phyloP scores from a whole-genome alignment of 441 rosid genomes.

The Rhodomyrtus psidioides region DNA sequence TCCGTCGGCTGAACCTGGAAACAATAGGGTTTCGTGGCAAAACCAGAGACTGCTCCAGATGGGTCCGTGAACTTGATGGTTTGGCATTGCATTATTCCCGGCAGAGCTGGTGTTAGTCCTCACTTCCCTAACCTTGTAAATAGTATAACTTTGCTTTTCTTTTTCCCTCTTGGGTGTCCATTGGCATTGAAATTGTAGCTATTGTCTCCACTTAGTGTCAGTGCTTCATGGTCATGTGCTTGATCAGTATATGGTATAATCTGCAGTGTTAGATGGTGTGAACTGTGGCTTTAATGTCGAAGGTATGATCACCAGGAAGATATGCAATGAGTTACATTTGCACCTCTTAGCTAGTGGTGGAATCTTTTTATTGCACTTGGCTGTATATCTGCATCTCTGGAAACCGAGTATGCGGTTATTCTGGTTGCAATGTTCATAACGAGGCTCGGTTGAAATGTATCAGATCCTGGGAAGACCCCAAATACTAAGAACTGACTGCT shows the following conservation, averaged over 20 bases:
- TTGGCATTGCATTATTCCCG: conserved; percentile 98
- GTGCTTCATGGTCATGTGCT: background rate
- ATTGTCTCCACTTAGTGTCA: background rate
- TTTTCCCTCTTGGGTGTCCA: background rate
- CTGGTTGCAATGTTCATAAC: background rate
- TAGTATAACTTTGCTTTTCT: background rate
- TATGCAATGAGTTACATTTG: background rate
- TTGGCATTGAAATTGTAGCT: background rate
- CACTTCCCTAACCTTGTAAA: background rate
- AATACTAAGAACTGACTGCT: background rate
- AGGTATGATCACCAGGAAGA: background rate
- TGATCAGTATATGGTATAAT: background rate
- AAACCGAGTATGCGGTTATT: background rate
- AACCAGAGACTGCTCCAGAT: conserved; percentile 71
- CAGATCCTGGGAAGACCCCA: background rate
- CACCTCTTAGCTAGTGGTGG: background rate
- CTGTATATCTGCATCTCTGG: background rate
- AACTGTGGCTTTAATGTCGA: background rate
- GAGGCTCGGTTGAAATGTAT: background rate
- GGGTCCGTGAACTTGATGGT: conserved; percentile 88
- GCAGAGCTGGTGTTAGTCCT: conserved; percentile 86
- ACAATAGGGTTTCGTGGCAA: conserved; percentile 87
- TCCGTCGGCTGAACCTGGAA: background rate
- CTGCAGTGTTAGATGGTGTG: background rate
- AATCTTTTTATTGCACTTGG: background rate